phyloP scores from a whole-genome alignment of 2,329 filamentous ascomycete species.

The Tothia fuscella region DNA sequence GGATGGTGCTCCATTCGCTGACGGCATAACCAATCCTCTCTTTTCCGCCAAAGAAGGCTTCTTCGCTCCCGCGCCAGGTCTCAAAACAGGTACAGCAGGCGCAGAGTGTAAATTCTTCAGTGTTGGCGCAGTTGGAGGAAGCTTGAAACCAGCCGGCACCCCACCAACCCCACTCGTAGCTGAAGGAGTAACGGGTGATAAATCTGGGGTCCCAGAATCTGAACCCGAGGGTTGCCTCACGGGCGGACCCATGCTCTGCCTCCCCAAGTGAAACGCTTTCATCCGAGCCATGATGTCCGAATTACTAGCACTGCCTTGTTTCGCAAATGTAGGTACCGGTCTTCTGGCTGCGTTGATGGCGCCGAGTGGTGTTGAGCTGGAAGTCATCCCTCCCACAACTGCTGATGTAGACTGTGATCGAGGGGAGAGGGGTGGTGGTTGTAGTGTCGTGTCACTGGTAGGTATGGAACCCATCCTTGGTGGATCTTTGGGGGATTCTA shows the following conservation, averaged over 20 bases:
- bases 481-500: background rate
- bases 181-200: background rate
- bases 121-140: slow-evolving; percentile 27
- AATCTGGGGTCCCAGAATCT: background rate
- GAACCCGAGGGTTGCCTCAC: background rate
- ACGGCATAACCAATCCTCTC: slow-evolving; percentile 49
- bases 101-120: slow-evolving; percentile 35
- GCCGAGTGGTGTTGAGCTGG: slow-evolving; percentile 75
- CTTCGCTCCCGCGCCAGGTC: slow-evolving; percentile 22
- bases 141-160: slow-evolving; percentile 27
- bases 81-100: slow-evolving; percentile 33
- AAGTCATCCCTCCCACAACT: slow-evolving; percentile 49
- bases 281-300: slow-evolving; percentile 55
- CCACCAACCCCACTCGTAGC: slow-evolving; percentile 8
- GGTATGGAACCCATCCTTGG: background rate
- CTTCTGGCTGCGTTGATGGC: slow-evolving; percentile 58
- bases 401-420: slow-evolving; percentile 37
- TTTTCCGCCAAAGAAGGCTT: slow-evolving; percentile 55
- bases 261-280: slow-evolving; percentile 55
- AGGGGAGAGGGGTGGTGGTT: slow-evolving; percentile 41
- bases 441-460: slow-evolving; percentile 13
- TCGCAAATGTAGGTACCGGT: slow-evolving; percentile 33
- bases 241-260: slow-evolving; percentile 42
- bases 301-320: slow-evolving; percentile 34
- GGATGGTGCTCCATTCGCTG: slow-evolving; percentile 14